These are phyloP conservation scores for Galeopsis tetrahit DNA, from an alignment of 257 asterid species.

Conservation along the genomic window DNA sequence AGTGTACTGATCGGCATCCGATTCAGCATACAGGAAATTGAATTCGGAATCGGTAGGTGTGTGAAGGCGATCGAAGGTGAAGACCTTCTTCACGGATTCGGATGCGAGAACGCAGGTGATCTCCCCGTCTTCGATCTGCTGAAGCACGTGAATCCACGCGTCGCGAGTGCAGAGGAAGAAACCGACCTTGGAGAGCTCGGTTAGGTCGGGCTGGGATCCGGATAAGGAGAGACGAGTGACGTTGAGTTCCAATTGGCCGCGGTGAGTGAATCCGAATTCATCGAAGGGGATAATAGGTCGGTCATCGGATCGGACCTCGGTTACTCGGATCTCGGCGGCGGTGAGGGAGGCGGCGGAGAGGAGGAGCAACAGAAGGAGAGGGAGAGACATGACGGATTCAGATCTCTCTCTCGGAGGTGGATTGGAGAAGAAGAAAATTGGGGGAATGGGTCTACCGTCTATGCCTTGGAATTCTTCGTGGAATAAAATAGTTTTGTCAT, in stretches of 20 bases:
- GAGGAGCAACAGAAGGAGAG: slow-evolving; percentile 44
- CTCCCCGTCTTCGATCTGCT: slow-evolving; percentile 71
- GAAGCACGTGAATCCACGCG: slow-evolving; percentile 72
- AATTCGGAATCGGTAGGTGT: slow-evolving; percentile 36
- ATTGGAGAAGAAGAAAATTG: not conserved
- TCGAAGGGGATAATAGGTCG: slow-evolving; percentile 76
- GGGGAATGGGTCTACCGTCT: not conserved
- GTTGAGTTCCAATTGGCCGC: slow-evolving; percentile 78
- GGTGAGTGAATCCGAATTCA: slow-evolving; percentile 87
- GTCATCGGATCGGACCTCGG: slow-evolving; percentile 61
- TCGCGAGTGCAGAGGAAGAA: slow-evolving; percentile 84
- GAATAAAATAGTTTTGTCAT: not conserved
- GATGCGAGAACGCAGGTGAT: slow-evolving; percentile 71
- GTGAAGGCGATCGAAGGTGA: slow-evolving; percentile 58
- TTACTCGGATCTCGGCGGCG: slow-evolving; percentile 65
- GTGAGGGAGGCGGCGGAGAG: slow-evolving; percentile 41
- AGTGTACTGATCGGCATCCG: slow-evolving; percentile 78
- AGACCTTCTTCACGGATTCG: slow-evolving; percentile 49
- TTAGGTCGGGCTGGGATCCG: slow-evolving; percentile 39
- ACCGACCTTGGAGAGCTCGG: slow-evolving; percentile 59
- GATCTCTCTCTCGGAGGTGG: slow-evolving; percentile 35
- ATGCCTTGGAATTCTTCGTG: slow-evolving; percentile 5
- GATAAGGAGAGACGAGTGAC: slow-evolving; percentile 51
- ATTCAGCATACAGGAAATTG: slow-evolving; percentile 41
- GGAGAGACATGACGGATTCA: slow-evolving; percentile 39